These are phyloP conservation scores for Oropetium thomaeum DNA, from an alignment of 176 grass and related monocot genomes.

Conservation along the genomic window DNA sequence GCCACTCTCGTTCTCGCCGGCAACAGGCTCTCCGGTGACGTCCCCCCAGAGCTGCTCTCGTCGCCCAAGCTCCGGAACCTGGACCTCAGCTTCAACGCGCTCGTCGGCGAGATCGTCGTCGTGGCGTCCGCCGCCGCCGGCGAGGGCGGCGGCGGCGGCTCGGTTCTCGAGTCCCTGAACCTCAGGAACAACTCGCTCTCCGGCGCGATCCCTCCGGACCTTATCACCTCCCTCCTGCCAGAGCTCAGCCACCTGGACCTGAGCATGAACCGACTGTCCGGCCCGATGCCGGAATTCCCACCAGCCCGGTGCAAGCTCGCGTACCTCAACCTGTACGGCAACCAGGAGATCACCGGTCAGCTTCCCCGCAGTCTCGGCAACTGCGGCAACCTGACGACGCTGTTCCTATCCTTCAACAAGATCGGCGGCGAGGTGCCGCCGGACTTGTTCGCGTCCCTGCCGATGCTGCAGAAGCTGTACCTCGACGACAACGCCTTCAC, in stretches of 20 bases:
- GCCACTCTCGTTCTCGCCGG: constrained; percentile 31
- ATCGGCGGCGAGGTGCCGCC: constrained; percentile 38
- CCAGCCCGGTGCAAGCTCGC: constrained; percentile 18
- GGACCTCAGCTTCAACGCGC: constrained; percentile 40
- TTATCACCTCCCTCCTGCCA: constrained; percentile 31
- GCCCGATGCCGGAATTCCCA: constrained; percentile 42
- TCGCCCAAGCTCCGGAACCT: constrained; percentile 34
- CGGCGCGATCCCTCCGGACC: constrained; percentile 37
- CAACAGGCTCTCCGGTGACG: constrained; percentile 44
- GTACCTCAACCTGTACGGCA: constrained; percentile 29
- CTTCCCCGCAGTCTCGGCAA: constrained; percentile 50
- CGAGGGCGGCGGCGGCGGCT: not conserved
- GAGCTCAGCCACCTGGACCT: constrained; percentile 43
- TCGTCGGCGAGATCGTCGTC: constrained; percentile 53
- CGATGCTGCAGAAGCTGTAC: constrained; percentile 25
- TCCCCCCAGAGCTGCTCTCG: constrained; percentile 40
- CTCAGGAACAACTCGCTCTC: constrained; percentile 44
- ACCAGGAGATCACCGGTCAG: constrained; percentile 33
- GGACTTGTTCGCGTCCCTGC: constrained; percentile 45
- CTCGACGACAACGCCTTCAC: constrained; percentile 46
- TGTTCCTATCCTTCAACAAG: constrained; percentile 39
- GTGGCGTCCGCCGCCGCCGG: not conserved
- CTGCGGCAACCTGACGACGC: constrained; percentile 47
- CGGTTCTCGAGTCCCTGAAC: constrained; percentile 35
- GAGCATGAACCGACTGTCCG: constrained; percentile 40